Percentiles rank a stretch among this genome's conserved stretches.
Evolutionary conservation across 331 rosid genomes (phyloP).

Genomic region (Erythrophleum ivorense): DNA sequence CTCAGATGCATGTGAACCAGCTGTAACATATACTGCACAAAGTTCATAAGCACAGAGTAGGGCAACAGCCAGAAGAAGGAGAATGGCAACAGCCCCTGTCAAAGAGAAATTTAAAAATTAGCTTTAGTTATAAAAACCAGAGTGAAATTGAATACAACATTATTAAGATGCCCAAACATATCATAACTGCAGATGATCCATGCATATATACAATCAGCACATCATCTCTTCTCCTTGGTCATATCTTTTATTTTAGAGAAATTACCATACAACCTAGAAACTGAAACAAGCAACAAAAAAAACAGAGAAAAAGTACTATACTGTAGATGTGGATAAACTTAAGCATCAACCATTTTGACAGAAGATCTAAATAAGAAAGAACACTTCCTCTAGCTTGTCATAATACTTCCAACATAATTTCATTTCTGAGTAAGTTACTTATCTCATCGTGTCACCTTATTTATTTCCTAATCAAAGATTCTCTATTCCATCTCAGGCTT

Average conservation of each 20-base stretch:
- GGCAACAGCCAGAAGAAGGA: slow-evolving; percentile 97
- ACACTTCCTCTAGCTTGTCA: background rate
- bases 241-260: slow-evolving; percentile 8
- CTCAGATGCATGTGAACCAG: slow-evolving; percentile 96
- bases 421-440: slow-evolving; percentile 13
- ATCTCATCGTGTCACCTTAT: slow-evolving; percentile 17
- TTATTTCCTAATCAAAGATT: background rate
- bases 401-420: background rate
- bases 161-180: slow-evolving; percentile 11
- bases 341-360: slow-evolving; percentile 15
- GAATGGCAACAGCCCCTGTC: slow-evolving; percentile 94
- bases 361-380: slow-evolving; percentile 21
- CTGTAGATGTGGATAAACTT: background rate
- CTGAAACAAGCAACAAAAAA: slow-evolving; percentile 16
- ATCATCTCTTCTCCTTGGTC: slow-evolving; percentile 1
- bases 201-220: slow-evolving; percentile 8
- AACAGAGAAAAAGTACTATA: background rate
- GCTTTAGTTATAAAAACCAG: slow-evolving; percentile 16
- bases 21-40: slow-evolving; percentile 98
- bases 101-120: slow-evolving; percentile 40
- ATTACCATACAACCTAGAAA: slow-evolving; percentile 8
- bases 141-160: slow-evolving; percentile 18
- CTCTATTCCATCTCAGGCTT: slow-evolving; percentile 4
- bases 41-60: slow-evolving; percentile 96
- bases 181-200: background rate